Evolutionary conservation across 2,329 filamentous ascomycete genomes (phyloP).

Genomic region (Stagonosporopsis vannaccii): DNA sequence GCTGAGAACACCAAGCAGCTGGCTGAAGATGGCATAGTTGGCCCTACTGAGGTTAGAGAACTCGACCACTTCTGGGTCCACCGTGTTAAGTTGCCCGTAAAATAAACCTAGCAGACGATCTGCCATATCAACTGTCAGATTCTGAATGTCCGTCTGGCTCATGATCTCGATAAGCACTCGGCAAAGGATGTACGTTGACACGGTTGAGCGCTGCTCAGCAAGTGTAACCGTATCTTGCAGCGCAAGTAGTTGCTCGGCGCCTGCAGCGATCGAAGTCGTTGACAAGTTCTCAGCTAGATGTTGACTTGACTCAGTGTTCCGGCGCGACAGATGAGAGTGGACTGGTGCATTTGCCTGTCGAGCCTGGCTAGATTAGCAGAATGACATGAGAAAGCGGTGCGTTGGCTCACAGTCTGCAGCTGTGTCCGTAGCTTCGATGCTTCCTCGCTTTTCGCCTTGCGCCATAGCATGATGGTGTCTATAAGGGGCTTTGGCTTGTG

Average conservation of each 20-base stretch:
- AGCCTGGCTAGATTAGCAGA: slow-evolving; percentile 37
- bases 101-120: slow-evolving; percentile 95
- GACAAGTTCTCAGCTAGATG: slow-evolving; percentile 33
- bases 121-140: slow-evolving; percentile 89
- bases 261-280: slow-evolving; percentile 34
- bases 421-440: slow-evolving; percentile 57
- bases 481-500: slow-evolving; percentile 95
- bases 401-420: slow-evolving; percentile 39
- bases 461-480: slow-evolving; percentile 97
- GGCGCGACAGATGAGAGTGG: slow-evolving; percentile 41
- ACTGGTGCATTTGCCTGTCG: slow-evolving; percentile 35
- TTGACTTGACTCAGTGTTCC: slow-evolving; percentile 48
- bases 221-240: slow-evolving; percentile 76
- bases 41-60: slow-evolving; percentile 84
- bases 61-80: slow-evolving; percentile 80
- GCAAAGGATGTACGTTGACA: slow-evolving; percentile 95
- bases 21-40: slow-evolving; percentile 94
- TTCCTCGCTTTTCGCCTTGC: slow-evolving; percentile 92
- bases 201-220: slow-evolving; percentile 87
- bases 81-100: slow-evolving; percentile 90
- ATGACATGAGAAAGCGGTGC: not conserved
- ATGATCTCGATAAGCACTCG: slow-evolving; percentile 94
- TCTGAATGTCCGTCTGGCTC: slow-evolving; percentile 81
- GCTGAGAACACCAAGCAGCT: slow-evolving; percentile 95
- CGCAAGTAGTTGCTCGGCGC: slow-evolving; percentile 48